These are phyloP conservation scores for Exobasidium rhododendri DNA, from an alignment of 1,284 basidiomycete genomes.

Conservation along the genomic window DNA sequence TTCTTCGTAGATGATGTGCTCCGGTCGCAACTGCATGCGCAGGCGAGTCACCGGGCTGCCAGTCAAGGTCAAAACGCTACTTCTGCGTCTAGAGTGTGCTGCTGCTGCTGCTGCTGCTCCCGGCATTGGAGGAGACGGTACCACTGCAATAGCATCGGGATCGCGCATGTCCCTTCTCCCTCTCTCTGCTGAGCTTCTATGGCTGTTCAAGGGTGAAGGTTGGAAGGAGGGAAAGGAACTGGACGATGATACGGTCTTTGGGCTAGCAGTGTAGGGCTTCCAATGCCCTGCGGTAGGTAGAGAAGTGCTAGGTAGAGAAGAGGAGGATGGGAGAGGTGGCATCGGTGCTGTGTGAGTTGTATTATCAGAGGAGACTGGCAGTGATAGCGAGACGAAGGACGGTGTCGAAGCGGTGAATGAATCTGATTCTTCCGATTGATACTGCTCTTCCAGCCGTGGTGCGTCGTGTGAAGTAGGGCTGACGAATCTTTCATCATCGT, in stretches of 20 bases:
- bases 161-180: background rate
- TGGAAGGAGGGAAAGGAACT: constrained; percentile 1
- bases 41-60: background rate
- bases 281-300: background rate
- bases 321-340: background rate
- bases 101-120: background rate
- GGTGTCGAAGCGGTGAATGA: no score
- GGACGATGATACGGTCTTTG: background rate
- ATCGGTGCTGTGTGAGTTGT: background rate
- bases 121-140: no score
- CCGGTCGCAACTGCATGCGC: background rate
- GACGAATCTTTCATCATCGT: no score
- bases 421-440: no score
- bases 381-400: no score
- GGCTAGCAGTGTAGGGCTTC: background rate
- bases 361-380: background rate
- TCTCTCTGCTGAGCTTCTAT: background rate
- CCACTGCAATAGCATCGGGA: background rate
- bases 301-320: background rate
- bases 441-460: no score
- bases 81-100: background rate
- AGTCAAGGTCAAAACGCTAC: background rate
- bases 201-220: constrained; percentile 2
- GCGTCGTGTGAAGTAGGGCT: no score
- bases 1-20: background rate